Evolutionary conservation across 495 filamentous ascomycete genomes (phyloP), one percentile per base, ranked within the genome.

Genomic region (Parathielavia hyrcaniae): DNA sequence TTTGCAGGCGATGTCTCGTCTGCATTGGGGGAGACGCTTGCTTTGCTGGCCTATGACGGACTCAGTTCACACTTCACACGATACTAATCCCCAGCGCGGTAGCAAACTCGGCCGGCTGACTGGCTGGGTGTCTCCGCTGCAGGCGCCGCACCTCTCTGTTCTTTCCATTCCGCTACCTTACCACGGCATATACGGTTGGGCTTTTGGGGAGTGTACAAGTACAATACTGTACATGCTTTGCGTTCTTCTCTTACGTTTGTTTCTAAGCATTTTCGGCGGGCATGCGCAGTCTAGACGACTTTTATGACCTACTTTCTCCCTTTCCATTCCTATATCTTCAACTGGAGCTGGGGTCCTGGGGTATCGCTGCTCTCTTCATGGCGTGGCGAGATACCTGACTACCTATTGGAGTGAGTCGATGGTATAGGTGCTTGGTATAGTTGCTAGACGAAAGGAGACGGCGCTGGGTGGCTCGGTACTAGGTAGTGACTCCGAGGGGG

Each of bases 261-360:
- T n/a, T 43, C 19, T 30, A 14, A 32, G 51, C 51, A 53, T 53
- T 11, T 44, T 39, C 9, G 39, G 38, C 38, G 39, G 51, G 51
- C 51, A 20, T 20, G 51, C 51, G 19, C 34, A 20, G 38, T 38
- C 51, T 30, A 46, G 43, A 49, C 35, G 54, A 57, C 34, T 8
- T 20, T 49, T 49, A 58, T 43, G 54, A 41, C 54, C 22, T 36
- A n/a, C n/a, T 19, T 49, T 45, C 43, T 49, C 35, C 50, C 36
- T 56, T 50, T 36, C 11, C 17, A 53, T 47, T 23, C 11, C 5
- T 36, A 20, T 32, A 5, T 41, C 20, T 40, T 41, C 23, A 19
- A 16, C 5, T 49, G 30, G 9, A 12, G 22, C 14, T 14, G 45
- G 9, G 40, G 3, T 13, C 19, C 16, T 36, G 17, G 6, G 19